Evolutionary conservation across 1,284 basidiomycete genomes (phyloP).

Genomic region (Boletus austroedulis): DNA sequence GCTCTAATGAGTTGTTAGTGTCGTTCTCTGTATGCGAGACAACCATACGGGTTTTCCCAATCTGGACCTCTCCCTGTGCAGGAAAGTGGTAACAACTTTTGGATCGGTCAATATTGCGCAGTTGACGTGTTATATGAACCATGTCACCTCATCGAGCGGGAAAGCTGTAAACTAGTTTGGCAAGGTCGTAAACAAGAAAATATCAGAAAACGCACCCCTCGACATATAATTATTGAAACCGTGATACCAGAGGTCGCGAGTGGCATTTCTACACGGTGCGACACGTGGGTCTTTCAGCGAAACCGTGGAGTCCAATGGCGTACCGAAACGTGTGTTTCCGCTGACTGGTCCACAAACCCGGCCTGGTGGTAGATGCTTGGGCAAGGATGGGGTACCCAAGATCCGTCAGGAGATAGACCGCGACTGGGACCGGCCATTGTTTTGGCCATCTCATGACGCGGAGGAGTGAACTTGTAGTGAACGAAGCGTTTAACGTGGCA

Average conservation of each 20-base stretch:
- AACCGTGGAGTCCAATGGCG: conserved; percentile 17
- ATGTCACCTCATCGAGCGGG: conserved; percentile 72
- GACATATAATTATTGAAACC: conserved; percentile 80
- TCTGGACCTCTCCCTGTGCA: conserved; percentile 82
- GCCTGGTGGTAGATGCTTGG: conserved; percentile 33
- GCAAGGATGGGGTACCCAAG: conserved; percentile 45
- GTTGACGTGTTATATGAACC: conserved; percentile 7
- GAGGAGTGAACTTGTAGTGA: neutral
- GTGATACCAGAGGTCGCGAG: conserved; percentile 78
- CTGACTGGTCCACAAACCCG: conserved; percentile 53
- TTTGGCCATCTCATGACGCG: conserved; percentile 62
- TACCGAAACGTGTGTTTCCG: conserved; percentile 64
- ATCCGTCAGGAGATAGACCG: conserved; percentile 46
- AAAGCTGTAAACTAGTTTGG: conserved; percentile 51
- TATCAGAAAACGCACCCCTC: conserved; percentile 49
- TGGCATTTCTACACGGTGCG: conserved; percentile 52
- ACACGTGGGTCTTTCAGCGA: neutral
- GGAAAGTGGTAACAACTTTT: conserved; percentile 84
- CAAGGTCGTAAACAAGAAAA: neutral
- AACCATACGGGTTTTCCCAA: conserved; percentile 69
- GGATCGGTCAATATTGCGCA: conserved; percentile 7
- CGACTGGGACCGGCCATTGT: conserved; percentile 56
- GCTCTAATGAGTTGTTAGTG: conserved; percentile 41
- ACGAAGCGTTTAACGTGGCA: too few relatives aligned
- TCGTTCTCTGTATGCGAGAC: conserved; percentile 2